A percentile compares a stretch with the other conserved stretches of the same genome.
Conservation (phyloP, 805 yeast genomes). For the Wickerhamiella shivajii region DNA sequence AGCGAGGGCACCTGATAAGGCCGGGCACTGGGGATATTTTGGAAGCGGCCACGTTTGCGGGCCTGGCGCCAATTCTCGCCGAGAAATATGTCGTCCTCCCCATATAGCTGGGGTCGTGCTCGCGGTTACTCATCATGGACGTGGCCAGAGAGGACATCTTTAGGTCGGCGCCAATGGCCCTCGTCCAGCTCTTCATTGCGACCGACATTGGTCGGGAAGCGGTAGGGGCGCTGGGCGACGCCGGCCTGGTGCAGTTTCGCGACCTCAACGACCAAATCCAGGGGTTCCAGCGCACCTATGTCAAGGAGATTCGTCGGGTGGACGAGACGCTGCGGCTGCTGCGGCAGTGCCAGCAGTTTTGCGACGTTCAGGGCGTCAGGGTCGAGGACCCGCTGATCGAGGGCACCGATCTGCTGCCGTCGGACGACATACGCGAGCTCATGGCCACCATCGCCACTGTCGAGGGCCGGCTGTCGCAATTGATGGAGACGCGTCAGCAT, state of each 20-base stretch:
- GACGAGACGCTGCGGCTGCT: conserved; percentile 48
- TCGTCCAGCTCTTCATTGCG: conserved; percentile 81
- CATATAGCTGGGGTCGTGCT: neutral
- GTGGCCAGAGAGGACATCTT: conserved; percentile 15
- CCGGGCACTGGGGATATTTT: too few relatives aligned
- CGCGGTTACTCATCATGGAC: neutral
- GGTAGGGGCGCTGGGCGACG: conserved; percentile 66
- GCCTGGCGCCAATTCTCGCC: neutral
- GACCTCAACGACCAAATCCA: conserved; percentile 69
- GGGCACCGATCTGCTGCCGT: conserved; percentile 13
- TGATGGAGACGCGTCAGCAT: conserved; percentile 52
- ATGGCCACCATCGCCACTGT: conserved; percentile 44
- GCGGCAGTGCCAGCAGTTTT: conserved; percentile 10
- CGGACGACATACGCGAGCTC: conserved; percentile 58
- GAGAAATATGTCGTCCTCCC: neutral
- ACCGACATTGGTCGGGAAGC: conserved; percentile 77
- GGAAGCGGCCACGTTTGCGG: too few relatives aligned
- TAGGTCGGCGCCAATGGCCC: conserved; percentile 93
- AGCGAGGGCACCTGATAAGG: too few relatives aligned
- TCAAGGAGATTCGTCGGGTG: conserved; percentile 65
- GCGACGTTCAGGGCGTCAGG: neutral
- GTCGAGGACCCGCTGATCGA: conserved; percentile 1
- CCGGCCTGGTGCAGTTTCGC: conserved; percentile 73
- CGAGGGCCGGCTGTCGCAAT: conserved; percentile 57
- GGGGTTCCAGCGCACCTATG: conserved; percentile 78